A percentile compares a stretch with the other conserved stretches of the same genome.
Conservation (phyloP, 345 rosid genomes). For the Gossypium bickii region DNA sequence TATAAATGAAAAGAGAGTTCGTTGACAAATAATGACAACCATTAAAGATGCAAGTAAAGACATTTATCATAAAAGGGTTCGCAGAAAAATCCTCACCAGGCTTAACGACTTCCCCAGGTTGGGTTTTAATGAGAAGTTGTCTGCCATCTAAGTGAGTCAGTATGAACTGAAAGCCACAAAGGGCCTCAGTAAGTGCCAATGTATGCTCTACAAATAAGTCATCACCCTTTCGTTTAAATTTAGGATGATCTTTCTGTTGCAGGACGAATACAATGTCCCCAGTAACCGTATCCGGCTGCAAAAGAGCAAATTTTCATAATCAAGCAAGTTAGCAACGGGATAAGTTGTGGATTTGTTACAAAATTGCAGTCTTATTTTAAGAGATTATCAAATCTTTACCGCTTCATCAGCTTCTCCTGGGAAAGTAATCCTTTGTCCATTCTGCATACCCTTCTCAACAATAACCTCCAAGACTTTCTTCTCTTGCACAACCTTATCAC, state of each 20-base stretch:
- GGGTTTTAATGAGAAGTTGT: conserved; percentile 70
- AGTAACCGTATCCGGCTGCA: conserved; percentile 67
- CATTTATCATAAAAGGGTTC: not conserved
- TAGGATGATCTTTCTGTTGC: conserved; percentile 65
- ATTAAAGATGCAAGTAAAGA: not conserved
- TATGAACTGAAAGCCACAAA: conserved; percentile 69
- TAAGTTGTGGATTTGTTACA: not conserved
- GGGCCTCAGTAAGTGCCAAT: conserved; percentile 61
- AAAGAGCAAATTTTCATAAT: not conserved
- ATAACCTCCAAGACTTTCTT: conserved; percentile 65
- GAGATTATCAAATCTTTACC: conserved; percentile 20
- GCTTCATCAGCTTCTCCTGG: conserved; percentile 83
- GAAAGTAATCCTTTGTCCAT: conserved; percentile 60
- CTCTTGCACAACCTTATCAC: conserved; percentile 64
- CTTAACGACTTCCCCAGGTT: conserved; percentile 68
- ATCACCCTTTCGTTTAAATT: conserved; percentile 69
- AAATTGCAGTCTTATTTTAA: not conserved
- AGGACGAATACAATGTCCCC: conserved; percentile 72
- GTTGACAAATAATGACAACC: not conserved
- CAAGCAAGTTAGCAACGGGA: not conserved
- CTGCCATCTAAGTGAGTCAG: conserved; percentile 68
- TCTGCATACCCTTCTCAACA: conserved; percentile 79
- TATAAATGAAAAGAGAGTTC: not conserved
- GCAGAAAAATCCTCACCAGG: conserved; percentile 32
- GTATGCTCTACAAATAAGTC: conserved; percentile 74